Conservation (phyloP, 106 monocot genomes). For the Acorus gramineus region DNA sequence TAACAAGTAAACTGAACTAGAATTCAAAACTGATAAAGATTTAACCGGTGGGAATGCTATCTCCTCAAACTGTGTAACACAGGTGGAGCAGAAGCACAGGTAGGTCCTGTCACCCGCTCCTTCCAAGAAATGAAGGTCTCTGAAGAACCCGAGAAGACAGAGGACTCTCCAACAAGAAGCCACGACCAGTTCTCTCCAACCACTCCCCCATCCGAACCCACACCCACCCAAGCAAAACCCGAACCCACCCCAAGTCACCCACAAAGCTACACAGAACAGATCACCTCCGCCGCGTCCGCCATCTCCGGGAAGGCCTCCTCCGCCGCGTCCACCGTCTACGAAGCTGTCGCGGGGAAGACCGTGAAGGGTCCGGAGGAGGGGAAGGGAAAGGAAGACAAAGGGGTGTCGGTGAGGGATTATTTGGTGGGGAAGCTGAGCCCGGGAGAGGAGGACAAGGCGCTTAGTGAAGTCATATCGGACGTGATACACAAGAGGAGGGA, state of each 20-base stretch:
- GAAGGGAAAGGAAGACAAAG: neutral
- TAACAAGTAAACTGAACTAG: too few relatives aligned
- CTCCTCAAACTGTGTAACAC: too few relatives aligned
- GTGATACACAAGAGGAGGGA: constrained; percentile 17
- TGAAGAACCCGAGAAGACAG: neutral
- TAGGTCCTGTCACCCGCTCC: constrained; percentile 15
- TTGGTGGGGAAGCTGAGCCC: constrained; percentile 42
- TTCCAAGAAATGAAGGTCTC: constrained; percentile 13
- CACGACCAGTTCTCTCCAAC: constrained; percentile 6
- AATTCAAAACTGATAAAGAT: too few relatives aligned
- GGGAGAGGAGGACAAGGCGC: constrained; percentile 39
- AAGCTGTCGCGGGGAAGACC: constrained; percentile 17
- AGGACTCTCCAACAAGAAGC: neutral
- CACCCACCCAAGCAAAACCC: too few relatives aligned
- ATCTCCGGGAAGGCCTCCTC: constrained; percentile 9
- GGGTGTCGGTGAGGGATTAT: constrained; percentile 26
- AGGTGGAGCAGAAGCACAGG: constrained; percentile 25
- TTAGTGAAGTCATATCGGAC: constrained; percentile 42
- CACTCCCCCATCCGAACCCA: too few relatives aligned
- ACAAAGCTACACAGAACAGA: constrained; percentile 15
- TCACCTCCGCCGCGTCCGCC: constrained; percentile 12
- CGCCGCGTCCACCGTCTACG: constrained; percentile 21
- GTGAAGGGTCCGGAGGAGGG: neutral
- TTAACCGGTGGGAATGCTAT: too few relatives aligned
- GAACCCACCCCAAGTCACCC: too few relatives aligned